Evolutionary conservation across 805 yeast genomes (phyloP).

Genomic region (Candida yuanshanica): DNA sequence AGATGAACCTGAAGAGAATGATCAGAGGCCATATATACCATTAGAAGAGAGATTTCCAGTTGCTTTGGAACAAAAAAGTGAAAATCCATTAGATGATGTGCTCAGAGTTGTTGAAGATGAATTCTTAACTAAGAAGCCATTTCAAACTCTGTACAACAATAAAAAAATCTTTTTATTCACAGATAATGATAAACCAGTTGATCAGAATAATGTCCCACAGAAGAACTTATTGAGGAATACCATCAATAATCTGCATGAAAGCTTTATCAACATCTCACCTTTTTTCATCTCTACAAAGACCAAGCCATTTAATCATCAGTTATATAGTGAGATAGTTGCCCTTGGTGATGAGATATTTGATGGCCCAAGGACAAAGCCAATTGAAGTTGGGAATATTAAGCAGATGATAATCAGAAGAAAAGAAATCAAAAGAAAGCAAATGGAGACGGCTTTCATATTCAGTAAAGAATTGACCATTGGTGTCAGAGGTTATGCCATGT

Average conservation of each 20-base stretch:
- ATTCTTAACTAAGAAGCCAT: constrained; percentile 36
- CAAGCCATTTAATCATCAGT: constrained; percentile 37
- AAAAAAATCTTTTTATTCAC: constrained; percentile 69
- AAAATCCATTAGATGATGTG: constrained; percentile 34
- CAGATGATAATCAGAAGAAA: constrained; percentile 47
- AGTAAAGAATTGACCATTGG: constrained; percentile 54
- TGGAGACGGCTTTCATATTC: constrained; percentile 54
- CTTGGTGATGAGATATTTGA: constrained; percentile 22
- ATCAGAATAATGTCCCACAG: constrained; percentile 31
- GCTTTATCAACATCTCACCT: constrained; percentile 52
- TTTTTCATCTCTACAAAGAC: constrained; percentile 43
- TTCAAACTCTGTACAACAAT: constrained; percentile 41
- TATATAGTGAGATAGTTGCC: constrained; percentile 49
- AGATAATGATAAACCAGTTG: constrained; percentile 64
- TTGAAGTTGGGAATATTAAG: constrained; percentile 38
- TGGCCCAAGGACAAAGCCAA: constrained; percentile 38
- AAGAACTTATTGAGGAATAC: constrained; percentile 48
- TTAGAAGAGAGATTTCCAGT: constrained; percentile 27
- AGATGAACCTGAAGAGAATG: constrained; percentile 5
- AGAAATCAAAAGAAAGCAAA: constrained; percentile 58
- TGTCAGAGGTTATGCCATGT: constrained; percentile 66
- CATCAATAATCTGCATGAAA: constrained; percentile 54
- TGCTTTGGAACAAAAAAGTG: constrained; percentile 16
- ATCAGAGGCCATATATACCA: constrained; percentile 18
- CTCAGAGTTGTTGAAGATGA: constrained; percentile 51